Evolutionary conservation across 108 stramenopile species (phyloP), one percentile per base, ranked within the genome.

Genomic region (Nitzschia sp.): DNA sequence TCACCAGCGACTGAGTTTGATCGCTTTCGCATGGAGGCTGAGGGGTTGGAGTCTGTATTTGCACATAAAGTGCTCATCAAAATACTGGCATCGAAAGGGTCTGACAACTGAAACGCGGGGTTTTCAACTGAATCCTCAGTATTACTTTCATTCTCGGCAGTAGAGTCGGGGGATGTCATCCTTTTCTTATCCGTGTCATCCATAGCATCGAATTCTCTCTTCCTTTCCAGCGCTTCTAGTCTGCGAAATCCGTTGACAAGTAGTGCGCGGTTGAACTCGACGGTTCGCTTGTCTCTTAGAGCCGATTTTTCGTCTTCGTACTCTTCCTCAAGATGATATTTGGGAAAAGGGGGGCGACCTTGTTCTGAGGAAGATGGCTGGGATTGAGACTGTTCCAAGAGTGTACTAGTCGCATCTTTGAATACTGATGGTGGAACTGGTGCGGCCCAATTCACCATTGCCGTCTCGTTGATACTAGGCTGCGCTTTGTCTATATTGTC

Each of bases 221-320:
- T 91, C 24, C 84, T 75, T 73, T 94, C 93, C 53, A 94, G 67
- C 5, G 93, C 93, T 80, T 91, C 93, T 58, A 94, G 72, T 21
- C 90, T 72, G 10, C 90, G 89, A 80, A 94, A 94, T 24, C 93
- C 93, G 76, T 90, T 83, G 55, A 88, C 65, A 42, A 94, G 61
- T 44, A 94, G 59, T 15, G 93, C 80, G 29, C 93, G 82, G 69
- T 94, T 94, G 69, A 90, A 94, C 55, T 86, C 87, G 6, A 94
- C 88, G n/a, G 65, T 50, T 41, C 63, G 57, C 40, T 74, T 83
- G 57, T 85, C 85, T 10, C 42, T 12, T 38, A 56, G 52, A 17
- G 82, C 90, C 10, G 70, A 76, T 50, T 53, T 40, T 53, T 68
- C 68, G 26, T 77, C 65, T 12, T 78, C 73, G 55, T 82, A 82